phyloP scores from a whole-genome alignment of 2,329 filamentous ascomycete genomes.

The Rosellinia necatrix region DNA sequence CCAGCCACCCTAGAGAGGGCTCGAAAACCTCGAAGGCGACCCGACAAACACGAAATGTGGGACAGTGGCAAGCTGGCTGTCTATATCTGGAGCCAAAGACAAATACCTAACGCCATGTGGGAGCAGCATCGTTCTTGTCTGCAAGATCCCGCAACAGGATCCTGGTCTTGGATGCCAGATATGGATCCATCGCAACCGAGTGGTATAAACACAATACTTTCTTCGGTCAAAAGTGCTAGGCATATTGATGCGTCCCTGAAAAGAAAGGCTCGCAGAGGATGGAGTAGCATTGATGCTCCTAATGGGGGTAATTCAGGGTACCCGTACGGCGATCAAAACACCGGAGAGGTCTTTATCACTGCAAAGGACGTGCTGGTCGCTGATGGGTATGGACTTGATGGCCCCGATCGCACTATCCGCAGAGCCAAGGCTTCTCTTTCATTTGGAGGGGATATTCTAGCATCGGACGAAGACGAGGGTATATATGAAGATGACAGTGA shows the following conservation, averaged over 20 bases:
- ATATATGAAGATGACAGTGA: constrained; percentile 10
- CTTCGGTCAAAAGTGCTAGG: constrained; percentile 28
- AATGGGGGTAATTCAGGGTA: background rate
- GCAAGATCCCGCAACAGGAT: constrained; percentile 34
- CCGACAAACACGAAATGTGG: constrained; percentile 33
- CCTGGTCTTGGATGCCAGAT: constrained; percentile 34
- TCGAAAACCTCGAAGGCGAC: constrained; percentile 21
- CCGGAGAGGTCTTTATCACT: background rate
- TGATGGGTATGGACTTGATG: background rate
- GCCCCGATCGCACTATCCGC: background rate
- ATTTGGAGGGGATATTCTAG: constrained; percentile 22
- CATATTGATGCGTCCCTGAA: constrained; percentile 28
- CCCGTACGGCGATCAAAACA: background rate
- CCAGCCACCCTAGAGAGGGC: constrained; percentile 35
- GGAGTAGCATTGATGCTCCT: background rate
- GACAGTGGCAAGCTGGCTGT: constrained; percentile 36
- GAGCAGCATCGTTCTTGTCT: constrained; percentile 28
- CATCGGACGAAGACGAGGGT: constrained; percentile 27
- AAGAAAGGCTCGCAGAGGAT: constrained; percentile 14
- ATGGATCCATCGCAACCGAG: constrained; percentile 10
- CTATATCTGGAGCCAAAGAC: constrained; percentile 38
- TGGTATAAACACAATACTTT: constrained; percentile 30
- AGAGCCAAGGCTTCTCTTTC: constrained; percentile 1
- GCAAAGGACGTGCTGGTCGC: background rate
- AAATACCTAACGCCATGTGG: constrained; percentile 31